A percentile compares a stretch with the other conserved stretches of the same genome.
phyloP scores from a whole-genome alignment of 176 grass and related monocot species.

The Rhynchospora breviuscula region DNA sequence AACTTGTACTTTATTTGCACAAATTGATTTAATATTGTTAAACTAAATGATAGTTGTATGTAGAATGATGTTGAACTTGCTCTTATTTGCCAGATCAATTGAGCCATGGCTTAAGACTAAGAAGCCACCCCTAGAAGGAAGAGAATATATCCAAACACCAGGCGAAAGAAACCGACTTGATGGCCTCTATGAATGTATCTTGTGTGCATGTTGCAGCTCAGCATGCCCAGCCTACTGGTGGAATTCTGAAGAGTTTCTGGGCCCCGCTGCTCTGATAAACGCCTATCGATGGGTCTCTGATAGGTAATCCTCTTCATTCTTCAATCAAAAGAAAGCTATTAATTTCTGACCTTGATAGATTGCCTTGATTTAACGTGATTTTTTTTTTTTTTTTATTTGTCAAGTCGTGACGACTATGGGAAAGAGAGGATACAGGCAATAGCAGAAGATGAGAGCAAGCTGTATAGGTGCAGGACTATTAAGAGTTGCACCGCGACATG shows the following conservation, averaged over 20 bases:
- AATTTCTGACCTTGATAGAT: neutral
- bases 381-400: neutral
- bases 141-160: conserved; percentile 46
- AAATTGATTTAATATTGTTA: neutral
- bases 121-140: neutral
- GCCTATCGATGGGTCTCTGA: conserved; percentile 60
- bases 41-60: neutral
- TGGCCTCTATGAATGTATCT: conserved; percentile 77
- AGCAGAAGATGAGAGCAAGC: conserved; percentile 48
- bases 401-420: conserved; percentile 50
- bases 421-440: conserved; percentile 51
- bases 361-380: neutral
- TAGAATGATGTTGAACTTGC: neutral
- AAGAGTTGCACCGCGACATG: conserved; percentile 71
- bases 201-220: conserved; percentile 66
- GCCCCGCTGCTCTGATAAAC: conserved; percentile 50
- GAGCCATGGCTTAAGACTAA: conserved; percentile 60
- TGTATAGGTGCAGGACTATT: conserved; percentile 69
- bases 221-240: conserved; percentile 81
- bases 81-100: conserved; percentile 23
- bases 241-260: conserved; percentile 68
- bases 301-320: conserved; percentile 8
- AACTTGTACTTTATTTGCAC: neutral
- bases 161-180: conserved; percentile 50
- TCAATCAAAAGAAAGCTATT: neutral